Base-by-base conservation (phyloP, 768 basidiomycete genomes). In the Pseudohyphozyma bogoriensis region DNA sequence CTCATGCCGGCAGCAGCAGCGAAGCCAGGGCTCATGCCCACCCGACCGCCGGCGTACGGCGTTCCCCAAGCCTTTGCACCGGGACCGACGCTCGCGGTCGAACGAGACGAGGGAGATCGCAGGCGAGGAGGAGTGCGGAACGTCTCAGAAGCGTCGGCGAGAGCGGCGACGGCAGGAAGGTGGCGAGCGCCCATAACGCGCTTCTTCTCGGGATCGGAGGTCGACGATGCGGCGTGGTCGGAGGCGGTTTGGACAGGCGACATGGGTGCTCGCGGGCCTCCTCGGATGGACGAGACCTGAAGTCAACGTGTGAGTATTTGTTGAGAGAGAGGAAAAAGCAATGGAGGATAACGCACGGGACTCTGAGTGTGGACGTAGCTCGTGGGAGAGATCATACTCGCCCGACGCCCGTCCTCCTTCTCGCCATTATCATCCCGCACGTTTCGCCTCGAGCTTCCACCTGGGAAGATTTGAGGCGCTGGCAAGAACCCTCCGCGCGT, bases 241-340 rank as follows among this genome's bases (percentile, higher is more conserved):
- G 49, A 42, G 1, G 62, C 44, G 8, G 50, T 36, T 28, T 62
- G 64, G n/a, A 56, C 46, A 12, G 60, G 64, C 35, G 64, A 62
- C 60, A 62, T 62, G 2, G 64, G 64, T 15, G 35, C 37, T 10
- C 64, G 64, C 31, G 60, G 60, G 2, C 58, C 61, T 16, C 65
- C 65, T 15, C 65, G 65, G 1, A 66, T 31, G 7, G 65, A 66
- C 16, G 65, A 66, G 56, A 66, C 44, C 65, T 62, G 51, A 2
- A 24, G 42, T 51, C 47, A 56, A n/a, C n/a, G 58, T 3, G 4
- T 7, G 0, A 2, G n/a, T 4, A 3, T 2, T 7, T 5, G 22
- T 28, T 1, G 5, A 6, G 6, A 9, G 36, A 26, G 8, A 10
- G 22, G 36, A 53, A 3, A 15, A n/a, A 20, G 18, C 45, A 13